Conservation (phyloP, 2,329 filamentous ascomycete genomes). For the Hymenoscyphus scutula region DNA sequence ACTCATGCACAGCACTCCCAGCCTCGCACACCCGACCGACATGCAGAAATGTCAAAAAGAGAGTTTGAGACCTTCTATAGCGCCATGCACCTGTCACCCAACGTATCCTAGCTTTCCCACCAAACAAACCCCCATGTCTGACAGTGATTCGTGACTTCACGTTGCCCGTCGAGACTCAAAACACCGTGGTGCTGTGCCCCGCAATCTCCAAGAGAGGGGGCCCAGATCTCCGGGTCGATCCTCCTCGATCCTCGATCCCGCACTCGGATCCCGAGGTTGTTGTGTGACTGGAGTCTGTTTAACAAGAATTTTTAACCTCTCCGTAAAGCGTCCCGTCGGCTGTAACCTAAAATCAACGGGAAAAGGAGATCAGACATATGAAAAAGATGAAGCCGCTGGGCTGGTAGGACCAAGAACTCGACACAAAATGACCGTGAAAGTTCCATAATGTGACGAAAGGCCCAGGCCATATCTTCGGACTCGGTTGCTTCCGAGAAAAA, state of each 20-base stretch:
- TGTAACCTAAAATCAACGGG: conserved; percentile 8
- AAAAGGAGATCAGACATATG: not conserved
- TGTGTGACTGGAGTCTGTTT: not conserved
- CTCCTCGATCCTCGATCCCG: conserved; percentile 1
- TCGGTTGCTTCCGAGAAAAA: conserved; percentile 11
- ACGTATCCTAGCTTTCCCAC: conserved; percentile 12
- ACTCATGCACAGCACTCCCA: conserved; percentile 11
- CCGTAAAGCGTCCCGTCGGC: not conserved
- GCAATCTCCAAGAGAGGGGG: conserved; percentile 4
- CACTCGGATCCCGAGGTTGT: not conserved
- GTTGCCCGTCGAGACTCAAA: conserved; percentile 3
- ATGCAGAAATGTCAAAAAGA: conserved; percentile 1
- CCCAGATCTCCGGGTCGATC: conserved; percentile 3
- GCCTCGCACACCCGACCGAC: not conserved
- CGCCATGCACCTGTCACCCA: conserved; percentile 11
- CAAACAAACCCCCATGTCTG: not conserved
- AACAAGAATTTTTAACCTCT: not conserved
- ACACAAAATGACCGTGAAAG: not conserved
- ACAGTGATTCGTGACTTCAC: conserved; percentile 9
- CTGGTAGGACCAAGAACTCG: not conserved
- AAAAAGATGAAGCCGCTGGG: not conserved
- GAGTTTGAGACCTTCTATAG: not conserved
- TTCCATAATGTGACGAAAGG: not conserved
- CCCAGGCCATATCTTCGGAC: not conserved
- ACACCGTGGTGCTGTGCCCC: conserved; percentile 5